A percentile compares a stretch with the other conserved stretches of the same genome.
These are phyloP conservation scores for Trichoderma pleuroti DNA, from an alignment of 2,329 filamentous ascomycete genomes.

Conservation along the genomic window DNA sequence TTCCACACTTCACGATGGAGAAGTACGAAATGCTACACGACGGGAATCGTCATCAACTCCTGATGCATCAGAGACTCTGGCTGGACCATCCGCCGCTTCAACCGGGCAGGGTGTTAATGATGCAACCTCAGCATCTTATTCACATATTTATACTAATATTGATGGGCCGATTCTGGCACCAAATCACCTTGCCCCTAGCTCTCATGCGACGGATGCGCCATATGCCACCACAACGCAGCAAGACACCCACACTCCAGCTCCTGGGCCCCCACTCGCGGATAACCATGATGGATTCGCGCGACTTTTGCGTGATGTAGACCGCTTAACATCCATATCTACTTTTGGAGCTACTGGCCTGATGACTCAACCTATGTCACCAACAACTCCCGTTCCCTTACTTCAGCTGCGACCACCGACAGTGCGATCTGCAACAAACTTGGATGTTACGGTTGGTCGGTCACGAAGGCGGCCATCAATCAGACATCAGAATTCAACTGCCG, in stretches of 20 bases:
- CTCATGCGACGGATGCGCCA: conserved; percentile 50
- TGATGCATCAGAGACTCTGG: conserved; percentile 44
- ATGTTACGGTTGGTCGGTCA: conserved; percentile 50
- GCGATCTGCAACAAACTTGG: conserved; percentile 49
- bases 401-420: conserved; percentile 55
- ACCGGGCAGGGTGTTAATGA: conserved; percentile 26
- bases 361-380: conserved; percentile 91
- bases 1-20: conserved; percentile 50
- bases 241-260: conserved; percentile 59
- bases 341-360: conserved; percentile 64
- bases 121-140: conserved; percentile 21
- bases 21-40: conserved; percentile 64
- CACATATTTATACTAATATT: conserved; percentile 17
- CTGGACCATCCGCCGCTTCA: conserved; percentile 36
- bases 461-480: conserved; percentile 79
- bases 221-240: conserved; percentile 49
- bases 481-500: conserved; percentile 86
- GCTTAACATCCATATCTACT: conserved; percentile 77
- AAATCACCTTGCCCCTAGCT: conserved; percentile 48
- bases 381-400: conserved; percentile 71
- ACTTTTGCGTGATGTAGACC: conserved; percentile 76
- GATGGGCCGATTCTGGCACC: conserved; percentile 25
- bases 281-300: conserved; percentile 70
- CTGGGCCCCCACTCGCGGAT: conserved; percentile 65
- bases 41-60: conserved; percentile 72